phyloP scores from a whole-genome alignment of 345 rosid species.

The Erodium maritimum region DNA sequence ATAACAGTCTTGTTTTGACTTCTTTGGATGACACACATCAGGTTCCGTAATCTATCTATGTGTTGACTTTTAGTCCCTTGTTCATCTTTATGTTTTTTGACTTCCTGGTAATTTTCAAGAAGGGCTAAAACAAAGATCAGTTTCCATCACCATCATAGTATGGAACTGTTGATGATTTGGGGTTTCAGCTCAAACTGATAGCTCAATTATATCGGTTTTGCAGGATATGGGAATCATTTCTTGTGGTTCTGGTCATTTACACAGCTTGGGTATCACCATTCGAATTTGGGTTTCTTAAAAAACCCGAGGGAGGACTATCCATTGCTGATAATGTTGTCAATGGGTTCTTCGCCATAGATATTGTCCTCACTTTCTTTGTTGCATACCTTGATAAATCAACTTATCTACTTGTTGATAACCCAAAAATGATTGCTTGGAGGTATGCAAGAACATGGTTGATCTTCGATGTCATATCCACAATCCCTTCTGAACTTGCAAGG shows the following conservation, averaged over 20 bases:
- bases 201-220: slow-evolving; percentile 9
- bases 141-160: too few species aligned
- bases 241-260: slow-evolving; percentile 62
- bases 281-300: slow-evolving; percentile 71
- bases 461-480: slow-evolving; percentile 63
- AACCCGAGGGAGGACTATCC: slow-evolving; percentile 46
- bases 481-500: slow-evolving; percentile 64
- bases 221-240: slow-evolving; percentile 83
- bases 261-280: slow-evolving; percentile 96
- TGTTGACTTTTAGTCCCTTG: too few species aligned
- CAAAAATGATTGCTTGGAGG: slow-evolving; percentile 59
- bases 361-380: slow-evolving; percentile 71
- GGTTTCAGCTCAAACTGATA: background rate
- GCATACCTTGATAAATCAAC: slow-evolving; percentile 70
- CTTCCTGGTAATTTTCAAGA: too few species aligned
- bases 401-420: slow-evolving; percentile 63
- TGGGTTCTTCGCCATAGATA: slow-evolving; percentile 78
- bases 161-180: too few species aligned
- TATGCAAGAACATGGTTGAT: slow-evolving; percentile 63
- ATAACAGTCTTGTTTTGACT: background rate
- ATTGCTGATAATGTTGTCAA: slow-evolving; percentile 65
- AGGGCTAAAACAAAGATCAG: too few species aligned
- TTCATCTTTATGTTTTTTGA: too few species aligned
- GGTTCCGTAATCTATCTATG: background rate
- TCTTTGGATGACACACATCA: background rate